A percentile compares a stretch with the other conserved stretches of the same genome.
These are phyloP conservation scores for Juglanconis sp. DNA, from an alignment of 2,329 filamentous ascomycete species.

Conservation along the genomic window DNA sequence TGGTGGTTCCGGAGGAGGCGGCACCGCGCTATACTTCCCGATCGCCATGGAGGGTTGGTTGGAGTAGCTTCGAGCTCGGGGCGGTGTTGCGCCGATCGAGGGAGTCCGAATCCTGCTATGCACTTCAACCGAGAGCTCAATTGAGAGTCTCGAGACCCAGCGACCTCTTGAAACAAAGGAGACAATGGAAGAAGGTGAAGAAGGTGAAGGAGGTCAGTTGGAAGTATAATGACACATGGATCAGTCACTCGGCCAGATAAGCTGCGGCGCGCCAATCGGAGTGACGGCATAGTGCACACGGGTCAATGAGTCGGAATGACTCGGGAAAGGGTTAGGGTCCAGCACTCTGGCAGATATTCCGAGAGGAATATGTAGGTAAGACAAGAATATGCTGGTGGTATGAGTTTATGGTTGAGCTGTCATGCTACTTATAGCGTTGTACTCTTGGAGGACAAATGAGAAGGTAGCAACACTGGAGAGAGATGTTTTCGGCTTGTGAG, in stretches of 20 bases:
- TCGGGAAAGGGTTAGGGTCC: not conserved
- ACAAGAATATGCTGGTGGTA: too few relatives aligned
- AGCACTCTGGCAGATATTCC: not conserved
- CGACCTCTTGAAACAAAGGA: not conserved
- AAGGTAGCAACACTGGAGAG: too few relatives aligned
- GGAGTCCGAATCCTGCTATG: not conserved
- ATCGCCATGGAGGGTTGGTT: conserved; percentile 28
- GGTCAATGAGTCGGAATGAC: not conserved
- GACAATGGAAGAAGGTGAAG: not conserved
- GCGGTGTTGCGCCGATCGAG: not conserved
- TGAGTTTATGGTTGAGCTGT: too few relatives aligned
- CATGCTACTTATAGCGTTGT: too few relatives aligned
- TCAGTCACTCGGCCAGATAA: conserved; percentile 1
- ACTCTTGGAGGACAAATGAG: too few relatives aligned
- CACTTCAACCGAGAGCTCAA: not conserved
- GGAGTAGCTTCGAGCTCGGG: not conserved
- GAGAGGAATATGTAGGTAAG: too few relatives aligned
- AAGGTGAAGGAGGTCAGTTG: not conserved
- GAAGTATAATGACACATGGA: conserved; percentile 7
- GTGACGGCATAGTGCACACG: not conserved
- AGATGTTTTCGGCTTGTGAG: too few relatives aligned
- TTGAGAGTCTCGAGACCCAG: not conserved
- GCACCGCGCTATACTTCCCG: conserved; percentile 28
- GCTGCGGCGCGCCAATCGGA: not conserved
- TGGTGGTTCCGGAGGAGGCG: conserved; percentile 25